phyloP scores from a whole-genome alignment of 2,329 filamentous ascomycete species.

The Verticillium albo-atrum region DNA sequence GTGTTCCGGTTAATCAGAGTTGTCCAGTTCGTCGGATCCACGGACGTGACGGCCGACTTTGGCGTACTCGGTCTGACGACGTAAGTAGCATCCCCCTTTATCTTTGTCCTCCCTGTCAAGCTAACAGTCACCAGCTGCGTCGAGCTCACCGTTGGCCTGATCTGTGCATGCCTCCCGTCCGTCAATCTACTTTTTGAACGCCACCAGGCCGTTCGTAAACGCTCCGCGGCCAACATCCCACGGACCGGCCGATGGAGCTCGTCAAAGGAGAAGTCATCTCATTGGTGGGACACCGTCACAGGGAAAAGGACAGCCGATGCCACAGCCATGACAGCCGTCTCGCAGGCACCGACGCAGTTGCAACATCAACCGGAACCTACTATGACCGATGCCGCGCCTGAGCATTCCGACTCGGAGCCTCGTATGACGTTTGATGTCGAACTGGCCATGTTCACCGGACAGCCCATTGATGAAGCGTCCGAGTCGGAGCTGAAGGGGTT shows the following conservation, averaged over 20 bases:
- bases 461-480: neutral
- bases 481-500: neutral
- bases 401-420: neutral
- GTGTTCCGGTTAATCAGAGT: constrained; percentile 19
- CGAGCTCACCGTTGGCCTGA: constrained; percentile 13
- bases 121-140: constrained; percentile 16
- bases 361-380: neutral
- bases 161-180: constrained; percentile 13
- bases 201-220: neutral
- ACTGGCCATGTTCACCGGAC: constrained; percentile 3
- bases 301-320: neutral
- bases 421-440: constrained; percentile 5
- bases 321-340: neutral
- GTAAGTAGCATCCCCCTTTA: constrained; percentile 1
- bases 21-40: constrained; percentile 15
- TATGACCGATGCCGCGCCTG: neutral
- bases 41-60: constrained; percentile 19
- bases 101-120: neutral
- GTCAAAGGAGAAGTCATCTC: neutral
- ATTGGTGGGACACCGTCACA: constrained; percentile 5
- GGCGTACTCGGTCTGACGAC: constrained; percentile 10
- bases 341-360: neutral
- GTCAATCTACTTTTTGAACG: constrained; percentile 12
- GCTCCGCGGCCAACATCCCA: neutral
- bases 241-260: neutral